Conservation (phyloP, 2,329 filamentous ascomycete genomes). For the Aureobasidium vineae region DNA sequence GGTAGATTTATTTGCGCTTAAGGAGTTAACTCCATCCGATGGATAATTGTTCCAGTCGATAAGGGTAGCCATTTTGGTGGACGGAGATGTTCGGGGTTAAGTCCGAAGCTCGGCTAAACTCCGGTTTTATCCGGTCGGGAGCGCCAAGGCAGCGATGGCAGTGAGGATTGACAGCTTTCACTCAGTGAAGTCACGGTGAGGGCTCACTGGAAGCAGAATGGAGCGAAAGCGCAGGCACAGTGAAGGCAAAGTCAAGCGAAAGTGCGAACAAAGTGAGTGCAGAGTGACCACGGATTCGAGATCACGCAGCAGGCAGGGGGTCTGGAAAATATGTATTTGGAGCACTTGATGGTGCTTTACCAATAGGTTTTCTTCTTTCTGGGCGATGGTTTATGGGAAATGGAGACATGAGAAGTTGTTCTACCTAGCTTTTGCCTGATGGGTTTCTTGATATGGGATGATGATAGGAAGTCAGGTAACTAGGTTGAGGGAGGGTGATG, state of each 20-base stretch:
- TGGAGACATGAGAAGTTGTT: background rate
- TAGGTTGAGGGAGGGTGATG: background rate
- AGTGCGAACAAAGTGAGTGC: background rate
- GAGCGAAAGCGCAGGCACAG: background rate
- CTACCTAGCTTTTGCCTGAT: slow-evolving; percentile 5
- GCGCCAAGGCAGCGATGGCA: background rate
- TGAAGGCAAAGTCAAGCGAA: background rate
- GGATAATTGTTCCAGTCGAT: background rate
- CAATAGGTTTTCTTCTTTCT: background rate
- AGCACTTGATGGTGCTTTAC: background rate
- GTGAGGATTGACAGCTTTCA: background rate
- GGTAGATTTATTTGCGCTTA: background rate
- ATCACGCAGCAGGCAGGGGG: background rate
- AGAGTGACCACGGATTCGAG: background rate
- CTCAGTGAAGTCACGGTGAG: background rate
- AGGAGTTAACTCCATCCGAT: background rate
- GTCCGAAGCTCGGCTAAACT: background rate
- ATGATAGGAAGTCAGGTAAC: background rate
- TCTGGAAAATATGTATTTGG: background rate
- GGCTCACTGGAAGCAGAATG: no score
- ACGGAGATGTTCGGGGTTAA: background rate
- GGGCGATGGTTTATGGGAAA: background rate
- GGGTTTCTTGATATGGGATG: background rate
- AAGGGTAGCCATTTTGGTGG: background rate
- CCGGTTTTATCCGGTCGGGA: background rate